These are phyloP conservation scores for Tolypocladium tundrense DNA, from an alignment of 2,329 filamentous ascomycete species.

Conservation along the genomic window DNA sequence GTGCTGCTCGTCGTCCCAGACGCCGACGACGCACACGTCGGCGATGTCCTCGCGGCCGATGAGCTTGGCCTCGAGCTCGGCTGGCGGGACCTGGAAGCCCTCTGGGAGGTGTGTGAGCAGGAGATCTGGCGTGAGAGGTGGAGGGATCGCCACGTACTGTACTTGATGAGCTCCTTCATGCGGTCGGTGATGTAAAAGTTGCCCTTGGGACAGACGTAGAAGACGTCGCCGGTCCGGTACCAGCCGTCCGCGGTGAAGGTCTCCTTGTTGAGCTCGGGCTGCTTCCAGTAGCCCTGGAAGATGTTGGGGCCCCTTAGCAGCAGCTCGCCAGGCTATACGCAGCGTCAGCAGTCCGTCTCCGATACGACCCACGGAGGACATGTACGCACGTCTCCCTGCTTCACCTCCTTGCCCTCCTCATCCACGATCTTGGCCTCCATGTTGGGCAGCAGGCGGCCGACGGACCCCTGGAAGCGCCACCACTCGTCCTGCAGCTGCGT, in stretches of 20 bases:
- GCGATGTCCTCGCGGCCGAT: constrained; percentile 31
- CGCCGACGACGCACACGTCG: constrained; percentile 57
- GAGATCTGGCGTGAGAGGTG: no score
- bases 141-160: constrained; percentile 26
- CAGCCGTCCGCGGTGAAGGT: constrained; percentile 69
- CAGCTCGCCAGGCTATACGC: constrained; percentile 48
- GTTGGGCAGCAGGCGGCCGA: constrained; percentile 69
- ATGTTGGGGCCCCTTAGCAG: constrained; percentile 74
- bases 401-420: constrained; percentile 43
- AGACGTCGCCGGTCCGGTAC: constrained; percentile 86
- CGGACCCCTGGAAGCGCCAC: constrained; percentile 64
- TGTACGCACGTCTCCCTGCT: constrained; percentile 32
- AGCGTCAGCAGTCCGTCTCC: background rate
- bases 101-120: constrained; percentile 34
- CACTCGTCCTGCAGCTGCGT: constrained; percentile 67
- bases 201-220: constrained; percentile 63
- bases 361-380: background rate
- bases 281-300: constrained; percentile 70
- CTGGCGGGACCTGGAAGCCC: constrained; percentile 60
- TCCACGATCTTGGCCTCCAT: constrained; percentile 75
- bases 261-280: constrained; percentile 57
- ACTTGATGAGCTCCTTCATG: constrained; percentile 55
- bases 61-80: constrained; percentile 48
- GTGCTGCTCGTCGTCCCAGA: constrained; percentile 46
- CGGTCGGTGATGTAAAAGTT: constrained; percentile 90